Percentiles rank a stretch among this genome's conserved stretches.
These are phyloP conservation scores for Letharia lupina DNA, from an alignment of 495 filamentous ascomycete species.

Conservation along the genomic window DNA sequence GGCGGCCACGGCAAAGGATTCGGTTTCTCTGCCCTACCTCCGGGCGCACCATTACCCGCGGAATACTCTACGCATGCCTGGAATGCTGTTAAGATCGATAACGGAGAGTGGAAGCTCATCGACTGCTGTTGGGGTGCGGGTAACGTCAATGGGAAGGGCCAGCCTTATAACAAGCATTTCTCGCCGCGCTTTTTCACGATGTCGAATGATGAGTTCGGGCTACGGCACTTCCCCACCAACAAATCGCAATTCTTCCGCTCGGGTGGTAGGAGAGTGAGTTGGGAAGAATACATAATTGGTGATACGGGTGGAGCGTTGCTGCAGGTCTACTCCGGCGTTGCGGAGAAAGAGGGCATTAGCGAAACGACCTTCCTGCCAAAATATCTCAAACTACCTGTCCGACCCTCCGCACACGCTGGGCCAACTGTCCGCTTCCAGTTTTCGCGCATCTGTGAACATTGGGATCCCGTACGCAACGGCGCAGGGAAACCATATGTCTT, in stretches of 20 bases:
- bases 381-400: constrained; percentile 48
- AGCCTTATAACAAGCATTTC: constrained; percentile 60
- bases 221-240: constrained; percentile 67
- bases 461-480: constrained; percentile 59
- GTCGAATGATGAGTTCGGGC: constrained; percentile 73
- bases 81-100: constrained; percentile 84
- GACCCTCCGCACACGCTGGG: constrained; percentile 34
- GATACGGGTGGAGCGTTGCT: constrained; percentile 38
- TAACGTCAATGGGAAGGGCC: constrained; percentile 37
- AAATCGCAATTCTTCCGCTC: constrained; percentile 57
- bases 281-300: constrained; percentile 72
- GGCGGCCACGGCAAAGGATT: constrained; percentile 82
- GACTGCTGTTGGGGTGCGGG: constrained; percentile 94
- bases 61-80: constrained; percentile 67
- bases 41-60: constrained; percentile 51
- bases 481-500: constrained; percentile 54
- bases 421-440: constrained; percentile 66
- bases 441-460: constrained; percentile 66
- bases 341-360: constrained; percentile 54
- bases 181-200: constrained; percentile 63
- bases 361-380: constrained; percentile 52
- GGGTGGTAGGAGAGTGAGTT: constrained; percentile 46
- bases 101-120: constrained; percentile 81
- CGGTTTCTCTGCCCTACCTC: constrained; percentile 49
- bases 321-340: constrained; percentile 43